phyloP scores from a whole-genome alignment of 2,329 filamentous ascomycete genomes.

The Amesomyces nigricolor region DNA sequence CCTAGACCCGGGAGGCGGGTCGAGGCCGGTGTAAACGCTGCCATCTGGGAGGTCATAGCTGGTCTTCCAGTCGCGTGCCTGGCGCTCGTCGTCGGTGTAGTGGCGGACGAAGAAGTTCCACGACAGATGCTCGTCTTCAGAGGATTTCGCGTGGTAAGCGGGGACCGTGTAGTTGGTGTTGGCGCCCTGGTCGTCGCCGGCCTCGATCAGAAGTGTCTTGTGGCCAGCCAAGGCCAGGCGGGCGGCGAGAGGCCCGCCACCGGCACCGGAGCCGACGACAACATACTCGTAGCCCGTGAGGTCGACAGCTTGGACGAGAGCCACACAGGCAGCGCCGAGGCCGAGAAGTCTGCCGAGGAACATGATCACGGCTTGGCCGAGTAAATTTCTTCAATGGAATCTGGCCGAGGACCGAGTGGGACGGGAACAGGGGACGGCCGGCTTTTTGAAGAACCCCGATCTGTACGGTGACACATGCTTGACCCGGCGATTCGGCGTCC shows the following conservation, averaged over 20 bases:
- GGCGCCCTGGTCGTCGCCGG: constrained; percentile 46
- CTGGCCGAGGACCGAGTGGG: too few relatives aligned
- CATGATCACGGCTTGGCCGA: constrained; percentile 2
- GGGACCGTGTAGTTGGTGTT: constrained; percentile 27
- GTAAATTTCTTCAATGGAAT: not conserved
- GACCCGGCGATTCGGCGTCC: too few relatives aligned
- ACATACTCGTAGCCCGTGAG: constrained; percentile 52
- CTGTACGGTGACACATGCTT: too few relatives aligned
- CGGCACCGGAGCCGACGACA: constrained; percentile 55
- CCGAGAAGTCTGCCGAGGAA: constrained; percentile 11
- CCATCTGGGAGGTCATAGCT: constrained; percentile 35
- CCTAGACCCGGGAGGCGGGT: constrained; percentile 31
- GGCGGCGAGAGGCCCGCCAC: constrained; percentile 53
- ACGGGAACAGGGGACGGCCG: too few relatives aligned
- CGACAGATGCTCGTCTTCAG: constrained; percentile 25
- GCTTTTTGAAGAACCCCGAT: too few relatives aligned
- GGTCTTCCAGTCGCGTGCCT: constrained; percentile 48
- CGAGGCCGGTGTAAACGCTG: constrained; percentile 31
- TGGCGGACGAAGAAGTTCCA: constrained; percentile 61
- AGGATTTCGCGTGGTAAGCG: constrained; percentile 22
- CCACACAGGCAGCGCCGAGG: constrained; percentile 17
- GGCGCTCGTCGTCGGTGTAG: constrained; percentile 45
- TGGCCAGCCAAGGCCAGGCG: constrained; percentile 55
- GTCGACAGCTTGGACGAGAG: constrained; percentile 24
- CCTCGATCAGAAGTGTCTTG: constrained; percentile 55